These are phyloP conservation scores for Fusarium neocosmosporiellum DNA, from an alignment of 2,329 filamentous ascomycete species.

Conservation along the genomic window DNA sequence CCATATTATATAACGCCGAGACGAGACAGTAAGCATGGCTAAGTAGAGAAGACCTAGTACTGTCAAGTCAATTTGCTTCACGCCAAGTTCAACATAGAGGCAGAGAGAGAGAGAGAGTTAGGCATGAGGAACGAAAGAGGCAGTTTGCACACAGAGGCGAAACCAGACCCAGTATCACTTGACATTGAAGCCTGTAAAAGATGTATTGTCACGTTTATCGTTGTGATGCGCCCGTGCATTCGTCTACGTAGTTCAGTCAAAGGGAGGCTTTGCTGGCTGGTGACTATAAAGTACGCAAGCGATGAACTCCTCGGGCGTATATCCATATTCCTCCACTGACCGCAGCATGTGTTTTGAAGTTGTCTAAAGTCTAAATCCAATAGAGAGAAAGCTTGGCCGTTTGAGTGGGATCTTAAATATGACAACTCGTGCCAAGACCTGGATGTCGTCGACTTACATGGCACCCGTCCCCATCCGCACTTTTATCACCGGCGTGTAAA, in stretches of 20 bases:
- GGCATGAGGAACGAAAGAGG: not conserved
- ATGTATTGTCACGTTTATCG: not conserved
- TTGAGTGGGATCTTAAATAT: not conserved
- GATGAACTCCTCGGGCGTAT: not conserved
- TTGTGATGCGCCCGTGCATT: too few species aligned
- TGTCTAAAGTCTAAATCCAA: not conserved
- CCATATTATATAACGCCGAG: not conserved
- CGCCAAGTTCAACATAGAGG: not conserved
- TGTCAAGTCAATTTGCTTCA: not conserved
- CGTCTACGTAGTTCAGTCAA: not conserved
- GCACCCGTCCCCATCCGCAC: not conserved
- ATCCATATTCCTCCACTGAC: not conserved
- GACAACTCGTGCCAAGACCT: not conserved
- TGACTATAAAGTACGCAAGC: not conserved
- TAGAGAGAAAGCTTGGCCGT: not conserved
- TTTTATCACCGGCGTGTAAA: not conserved
- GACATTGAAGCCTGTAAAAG: not conserved
- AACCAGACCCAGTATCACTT: not conserved
- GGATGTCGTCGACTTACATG: not conserved
- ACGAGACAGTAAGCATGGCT: not conserved
- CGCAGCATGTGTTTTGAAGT: not conserved
- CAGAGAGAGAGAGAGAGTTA: not conserved
- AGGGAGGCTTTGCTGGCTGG: not conserved
- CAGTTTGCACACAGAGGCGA: not conserved
- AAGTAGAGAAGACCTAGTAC: not conserved